Evolutionary conservation across 768 basidiomycete species (phyloP), one percentile per base, ranked within the genome.

Genomic region (Panellus pusillus): DNA sequence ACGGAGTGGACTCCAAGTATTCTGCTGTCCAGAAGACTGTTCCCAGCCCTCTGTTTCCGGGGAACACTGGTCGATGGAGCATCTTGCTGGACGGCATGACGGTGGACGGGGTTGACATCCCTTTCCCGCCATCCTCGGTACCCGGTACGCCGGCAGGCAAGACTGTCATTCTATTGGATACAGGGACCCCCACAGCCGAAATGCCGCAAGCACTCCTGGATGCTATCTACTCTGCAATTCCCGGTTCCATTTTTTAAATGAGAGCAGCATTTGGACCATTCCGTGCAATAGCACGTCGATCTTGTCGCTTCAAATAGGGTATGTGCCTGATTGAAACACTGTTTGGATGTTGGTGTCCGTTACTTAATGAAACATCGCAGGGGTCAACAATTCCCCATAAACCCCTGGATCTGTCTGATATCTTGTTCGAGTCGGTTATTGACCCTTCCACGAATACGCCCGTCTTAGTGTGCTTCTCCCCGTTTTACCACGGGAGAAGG

Each of bases 361-460:
- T 18, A 47, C 18, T 38, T 19, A 12, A 13, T 37, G 18, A 19
- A 17, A 9, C 24, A 11, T 17, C 31, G 12, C 43, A 56, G 55
- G 8, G 49, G 49, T 8, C 11, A 15, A 1, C 1, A 3, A 1
- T 56, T 40, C 27, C 37, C 44, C 2, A 54, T 54, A 1, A 38
- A 54, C 52, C 52, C 13, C 29, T 47, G 9, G 52, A 54, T 18
- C 15, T 54, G 1, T 54, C 52, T 13, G n/a, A n/a, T n/a, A n/a
- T n/a, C n/a, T n/a, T n/a, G n/a, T n/a, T n/a, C n/a, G 19, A 24
- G 4, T 15, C 20, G 5, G 43, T 44, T 28, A 2, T 6, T 1
- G 4, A 36, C 32, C 31, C 31, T 6, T 19, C 19, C 13, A 43
- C 41, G 18, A 43, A 43, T 18, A 9, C 35, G 18, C 37, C 49